Conservation (phyloP, 352 stramenopile species). For the Pythium sp. region DNA sequence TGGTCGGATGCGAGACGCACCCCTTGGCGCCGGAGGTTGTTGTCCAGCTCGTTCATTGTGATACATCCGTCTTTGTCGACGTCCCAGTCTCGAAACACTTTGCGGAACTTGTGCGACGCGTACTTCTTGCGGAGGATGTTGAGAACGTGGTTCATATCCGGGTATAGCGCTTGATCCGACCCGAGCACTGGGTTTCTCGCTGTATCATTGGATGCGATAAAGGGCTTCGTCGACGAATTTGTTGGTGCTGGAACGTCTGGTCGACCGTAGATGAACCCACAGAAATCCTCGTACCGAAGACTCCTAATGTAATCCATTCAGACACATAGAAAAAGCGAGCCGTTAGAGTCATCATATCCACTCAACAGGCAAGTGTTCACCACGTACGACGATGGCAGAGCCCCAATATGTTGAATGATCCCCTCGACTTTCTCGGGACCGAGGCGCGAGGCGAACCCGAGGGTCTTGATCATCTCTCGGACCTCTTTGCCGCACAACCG, state of each 20-base stretch:
- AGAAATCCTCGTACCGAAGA: constrained; percentile 52
- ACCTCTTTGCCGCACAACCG: constrained; percentile 35
- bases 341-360: neutral
- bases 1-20: constrained; percentile 31
- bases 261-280: constrained; percentile 28
- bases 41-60: constrained; percentile 40
- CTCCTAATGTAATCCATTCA: constrained; percentile 21
- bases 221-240: neutral
- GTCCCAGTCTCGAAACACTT: constrained; percentile 62
- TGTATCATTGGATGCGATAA: neutral
- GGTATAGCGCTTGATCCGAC: constrained; percentile 20
- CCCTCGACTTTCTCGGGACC: constrained; percentile 34
- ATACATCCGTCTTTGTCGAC: constrained; percentile 51
- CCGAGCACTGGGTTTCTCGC: neutral
- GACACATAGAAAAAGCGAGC: neutral
- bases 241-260: neutral
- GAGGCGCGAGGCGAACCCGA: constrained; percentile 36
- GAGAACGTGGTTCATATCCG: constrained; percentile 33
- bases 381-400: constrained; percentile 30
- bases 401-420: constrained; percentile 34
- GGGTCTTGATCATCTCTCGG: constrained; percentile 36
- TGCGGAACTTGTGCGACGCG: constrained; percentile 30
- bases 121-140: constrained; percentile 54
- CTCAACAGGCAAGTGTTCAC: neutral
- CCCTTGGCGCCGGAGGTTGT: constrained; percentile 41